These are phyloP conservation scores for Schizophyllum amplum DNA, from an alignment of 1,284 basidiomycete genomes.

Conservation along the genomic window DNA sequence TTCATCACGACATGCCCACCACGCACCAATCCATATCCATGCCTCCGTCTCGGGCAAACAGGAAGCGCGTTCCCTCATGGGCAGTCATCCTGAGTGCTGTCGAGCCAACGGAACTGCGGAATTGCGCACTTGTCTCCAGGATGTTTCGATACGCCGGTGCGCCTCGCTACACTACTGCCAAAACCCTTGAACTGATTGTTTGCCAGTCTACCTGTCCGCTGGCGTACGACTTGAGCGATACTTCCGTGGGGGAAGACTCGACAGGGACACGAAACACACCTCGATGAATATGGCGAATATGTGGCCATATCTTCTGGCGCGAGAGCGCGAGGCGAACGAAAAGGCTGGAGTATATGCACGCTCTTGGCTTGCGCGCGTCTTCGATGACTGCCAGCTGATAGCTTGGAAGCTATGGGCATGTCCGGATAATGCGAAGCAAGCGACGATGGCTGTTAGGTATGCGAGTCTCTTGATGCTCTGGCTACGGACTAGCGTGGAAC, in stretches of 20 bases:
- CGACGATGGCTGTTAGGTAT: constrained; percentile 48
- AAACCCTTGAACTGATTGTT: not conserved
- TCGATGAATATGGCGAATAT: constrained; percentile 41
- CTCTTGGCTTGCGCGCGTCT: constrained; percentile 40
- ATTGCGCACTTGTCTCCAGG: constrained; percentile 44
- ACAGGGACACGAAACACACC: constrained; percentile 27
- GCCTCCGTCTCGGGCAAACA: constrained; percentile 48
- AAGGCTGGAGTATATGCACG: constrained; percentile 30
- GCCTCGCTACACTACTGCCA: not conserved
- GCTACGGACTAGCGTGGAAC: constrained; percentile 1
- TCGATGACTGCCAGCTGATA: constrained; percentile 13
- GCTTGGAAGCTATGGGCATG: constrained; percentile 43
- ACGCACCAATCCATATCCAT: constrained; percentile 28
- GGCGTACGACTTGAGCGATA: constrained; percentile 31
- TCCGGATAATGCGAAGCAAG: constrained; percentile 49
- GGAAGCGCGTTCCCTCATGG: constrained; percentile 44
- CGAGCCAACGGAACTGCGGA: constrained; percentile 29
- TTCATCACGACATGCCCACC: not conserved
- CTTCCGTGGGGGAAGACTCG: constrained; percentile 43
- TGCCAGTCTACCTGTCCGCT: constrained; percentile 57
- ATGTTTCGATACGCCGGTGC: constrained; percentile 61
- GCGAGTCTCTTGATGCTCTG: constrained; percentile 7
- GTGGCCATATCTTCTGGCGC: constrained; percentile 57
- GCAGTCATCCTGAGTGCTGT: constrained; percentile 48
- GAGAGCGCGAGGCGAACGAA: constrained; percentile 33